Evolutionary conservation across 129 eudicot species (phyloP), one percentile per base, ranked within the genome.

Genomic region (Arctium lappa): DNA sequence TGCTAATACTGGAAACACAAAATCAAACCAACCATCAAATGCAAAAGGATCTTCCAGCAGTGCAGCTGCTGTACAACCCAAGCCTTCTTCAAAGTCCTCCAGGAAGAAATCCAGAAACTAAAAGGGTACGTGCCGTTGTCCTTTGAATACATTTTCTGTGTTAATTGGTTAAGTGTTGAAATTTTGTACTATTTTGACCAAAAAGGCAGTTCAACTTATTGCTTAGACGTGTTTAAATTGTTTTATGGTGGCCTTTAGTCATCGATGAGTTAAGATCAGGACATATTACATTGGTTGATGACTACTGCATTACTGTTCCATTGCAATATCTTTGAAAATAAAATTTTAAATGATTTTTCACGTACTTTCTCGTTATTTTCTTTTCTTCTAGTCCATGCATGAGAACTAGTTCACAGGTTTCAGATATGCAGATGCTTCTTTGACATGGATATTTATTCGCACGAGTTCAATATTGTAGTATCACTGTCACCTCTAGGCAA

Each of bases 41-140:
- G 81, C 91, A 6, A 92, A 89, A 87, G 97, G 84, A 27, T 76
- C 86, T 44, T 79, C 97, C 6, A 87, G 85, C 78, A 91, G 72
- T 84, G 83, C 85, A n/a, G 85, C 81, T 73, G 62, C 94, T 18
- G 93, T 81, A 82, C 91, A 86, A 50, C 84, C 92, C 1, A 93
- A 91, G 85, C 87, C 91, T 48, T 88, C 95, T 39, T 89, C 94
- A 44, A 94, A 89, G 86, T 88, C 94, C 6, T 88, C 94, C 22
- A 91, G 76, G 81, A 94, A 92, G 96, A 94, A 94, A 84, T 94
- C 98, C 27, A 92, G 97, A 92, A 91, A 89, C 8, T 90, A 85
- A 81, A 48, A 16, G 65, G 48, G 48, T 68, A 36, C 30, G 29
- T 63, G 30, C 30, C 6, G 4, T 42, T 42, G 22, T 73, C 77